phyloP scores from a whole-genome alignment of 768 basidiomycete species.

The Rhodosporidiobolus sp. region DNA sequence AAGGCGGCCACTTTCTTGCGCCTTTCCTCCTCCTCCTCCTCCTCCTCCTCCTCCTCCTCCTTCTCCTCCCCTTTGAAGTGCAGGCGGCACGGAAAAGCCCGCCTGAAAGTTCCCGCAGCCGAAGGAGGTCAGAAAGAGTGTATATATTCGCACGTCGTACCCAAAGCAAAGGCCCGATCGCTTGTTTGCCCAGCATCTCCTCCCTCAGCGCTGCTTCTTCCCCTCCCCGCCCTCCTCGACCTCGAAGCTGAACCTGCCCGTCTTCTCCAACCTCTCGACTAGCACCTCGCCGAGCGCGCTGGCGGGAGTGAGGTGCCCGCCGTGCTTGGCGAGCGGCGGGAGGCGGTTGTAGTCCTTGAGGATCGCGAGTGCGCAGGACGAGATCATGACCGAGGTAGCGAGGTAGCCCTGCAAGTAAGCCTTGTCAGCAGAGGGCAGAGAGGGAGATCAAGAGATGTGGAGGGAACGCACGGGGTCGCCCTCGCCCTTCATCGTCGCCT shows the following conservation, averaged over 20 bases:
- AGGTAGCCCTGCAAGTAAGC: constrained; percentile 56
- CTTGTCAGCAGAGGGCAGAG: not conserved
- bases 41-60: too few relatives aligned
- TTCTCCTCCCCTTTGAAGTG: too few relatives aligned
- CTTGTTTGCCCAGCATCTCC: too few relatives aligned
- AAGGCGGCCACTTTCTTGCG: too few relatives aligned
- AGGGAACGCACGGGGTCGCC: constrained; percentile 62
- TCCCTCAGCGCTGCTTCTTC: too few relatives aligned
- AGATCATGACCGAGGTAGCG: constrained; percentile 64
- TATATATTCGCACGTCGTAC: too few relatives aligned
- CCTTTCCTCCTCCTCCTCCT: too few relatives aligned
- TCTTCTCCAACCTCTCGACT: constrained; percentile 61
- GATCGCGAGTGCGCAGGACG: constrained; percentile 72
- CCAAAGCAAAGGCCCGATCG: too few relatives aligned
- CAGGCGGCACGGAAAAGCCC: too few relatives aligned
- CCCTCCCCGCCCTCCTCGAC: constrained; percentile 12
- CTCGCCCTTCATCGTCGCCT: constrained; percentile 61
- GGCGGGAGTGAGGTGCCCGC: constrained; percentile 80
- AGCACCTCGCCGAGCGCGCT: constrained; percentile 75
- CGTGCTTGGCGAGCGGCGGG: constrained; percentile 59
- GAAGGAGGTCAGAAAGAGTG: too few relatives aligned
- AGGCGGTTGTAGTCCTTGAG: constrained; percentile 58
- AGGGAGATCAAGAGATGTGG: too few relatives aligned
- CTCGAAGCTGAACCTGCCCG: constrained; percentile 4
- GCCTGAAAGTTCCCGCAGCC: too few relatives aligned